Evolutionary conservation across 78 protist species (phyloP), one percentile per base, ranked within the genome.

Genomic region (Neovahlkampfia damariscottae): DNA sequence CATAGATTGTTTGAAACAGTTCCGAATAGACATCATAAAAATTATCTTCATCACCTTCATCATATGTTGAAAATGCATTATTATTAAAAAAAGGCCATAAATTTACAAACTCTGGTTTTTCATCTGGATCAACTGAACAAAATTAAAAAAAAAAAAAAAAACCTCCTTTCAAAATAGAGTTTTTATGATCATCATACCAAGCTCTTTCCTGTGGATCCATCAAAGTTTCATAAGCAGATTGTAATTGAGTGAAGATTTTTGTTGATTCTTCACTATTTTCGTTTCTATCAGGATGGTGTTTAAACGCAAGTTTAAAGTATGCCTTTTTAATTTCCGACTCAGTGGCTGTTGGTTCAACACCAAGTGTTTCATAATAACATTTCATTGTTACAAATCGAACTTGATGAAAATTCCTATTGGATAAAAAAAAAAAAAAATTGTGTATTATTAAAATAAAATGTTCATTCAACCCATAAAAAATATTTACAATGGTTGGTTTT

Each of bases 271-370:
- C 78, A 28, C 75, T 5, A 32, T 67, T 67, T 62, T 82, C 84
- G 40, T 90, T 87, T 66, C 85, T 87, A 81, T 90, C 95, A 38
- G 91, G 92, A 84, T 86, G 92, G 88, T 82, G 79, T 4, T 50
- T 9, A 58, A 90, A 70, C 6, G 95, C 95, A 6, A 74, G 38
- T 40, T 80, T 87, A 40, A 82, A 70, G 75, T 87, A 90, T 27
- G 89, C 81, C n/a, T 5, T 29, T 29, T 85, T 84, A 66, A 90
- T 66, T 40, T 87, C 91, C 9, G 69, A 86, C 19, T 27, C 82
- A 10, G 77, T 72, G 1, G 91, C 91, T 6, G 34, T 59, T 36
- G 69, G 41, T 39, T 29, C 83, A 10, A 90, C 67, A 5, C 81
- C 90, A 9, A 90, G 76, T 3, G 82, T 85, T 8, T 90, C 94